Percentiles rank a stretch among this genome's conserved stretches.
phyloP scores from a whole-genome alignment of 495 filamentous ascomycete genomes.

The Neurospora sp. region DNA sequence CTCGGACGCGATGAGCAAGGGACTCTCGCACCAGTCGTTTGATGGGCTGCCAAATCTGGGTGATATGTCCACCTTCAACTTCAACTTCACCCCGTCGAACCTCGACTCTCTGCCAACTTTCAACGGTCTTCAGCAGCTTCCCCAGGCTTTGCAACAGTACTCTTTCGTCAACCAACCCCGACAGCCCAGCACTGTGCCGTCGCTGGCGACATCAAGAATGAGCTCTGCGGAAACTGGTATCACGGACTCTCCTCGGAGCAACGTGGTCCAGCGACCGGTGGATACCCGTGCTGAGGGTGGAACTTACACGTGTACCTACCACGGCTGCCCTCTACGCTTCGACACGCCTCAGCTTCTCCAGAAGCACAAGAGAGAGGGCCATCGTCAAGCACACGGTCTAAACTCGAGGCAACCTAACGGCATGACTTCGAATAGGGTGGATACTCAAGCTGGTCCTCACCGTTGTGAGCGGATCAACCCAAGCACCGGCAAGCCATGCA shows the following conservation, averaged over 20 bases:
- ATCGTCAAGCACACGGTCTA: slow-evolving; percentile 53
- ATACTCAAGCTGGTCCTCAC: slow-evolving; percentile 81
- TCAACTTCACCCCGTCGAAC: slow-evolving; percentile 7
- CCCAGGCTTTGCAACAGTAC: slow-evolving; percentile 38
- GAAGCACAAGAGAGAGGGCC: slow-evolving; percentile 91
- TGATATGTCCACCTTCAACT: slow-evolving; percentile 27
- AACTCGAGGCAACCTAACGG: slow-evolving; percentile 1
- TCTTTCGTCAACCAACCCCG: slow-evolving; percentile 38
- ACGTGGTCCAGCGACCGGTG: slow-evolving; percentile 41
- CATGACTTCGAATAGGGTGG: neutral
- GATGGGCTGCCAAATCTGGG: slow-evolving; percentile 28
- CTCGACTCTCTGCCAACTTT: slow-evolving; percentile 26
- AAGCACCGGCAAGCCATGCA: slow-evolving; percentile 92
- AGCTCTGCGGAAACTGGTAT: slow-evolving; percentile 30
- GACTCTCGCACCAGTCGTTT: slow-evolving; percentile 27
- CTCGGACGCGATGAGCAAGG: slow-evolving; percentile 21
- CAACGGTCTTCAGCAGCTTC: neutral
- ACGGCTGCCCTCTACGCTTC: slow-evolving; percentile 81
- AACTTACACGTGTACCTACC: slow-evolving; percentile 92
- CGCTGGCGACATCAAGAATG: slow-evolving; percentile 30
- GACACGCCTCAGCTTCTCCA: slow-evolving; percentile 77
- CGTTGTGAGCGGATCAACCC: slow-evolving; percentile 89
- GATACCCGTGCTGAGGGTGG: slow-evolving; percentile 66
- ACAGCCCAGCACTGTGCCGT: slow-evolving; percentile 37
- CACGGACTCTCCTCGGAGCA: slow-evolving; percentile 13